Evolutionary conservation across 2,329 filamentous ascomycete species (phyloP).

Genomic region (Aureobasidium namibiae): DNA sequence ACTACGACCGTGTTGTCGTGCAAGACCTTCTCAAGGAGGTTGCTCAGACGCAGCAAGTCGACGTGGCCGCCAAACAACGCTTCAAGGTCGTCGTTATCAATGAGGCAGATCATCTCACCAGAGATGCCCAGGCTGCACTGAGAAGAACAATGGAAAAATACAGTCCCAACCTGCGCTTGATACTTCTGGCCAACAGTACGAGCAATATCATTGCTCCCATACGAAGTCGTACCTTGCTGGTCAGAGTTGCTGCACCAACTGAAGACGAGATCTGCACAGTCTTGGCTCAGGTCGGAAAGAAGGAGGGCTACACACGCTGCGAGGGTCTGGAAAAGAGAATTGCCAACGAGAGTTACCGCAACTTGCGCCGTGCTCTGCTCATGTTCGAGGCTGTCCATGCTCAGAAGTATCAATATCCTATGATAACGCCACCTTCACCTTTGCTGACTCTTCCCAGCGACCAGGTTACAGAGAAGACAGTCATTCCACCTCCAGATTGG

Average conservation of each 20-base stretch:
- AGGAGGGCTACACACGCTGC: slow-evolving; percentile 74
- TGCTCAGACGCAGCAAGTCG: slow-evolving; percentile 98
- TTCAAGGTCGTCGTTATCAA: slow-evolving; percentile 99
- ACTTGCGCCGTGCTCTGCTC: slow-evolving; percentile 77
- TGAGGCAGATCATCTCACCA: slow-evolving; percentile 86
- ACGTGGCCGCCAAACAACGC: slow-evolving; percentile 76
- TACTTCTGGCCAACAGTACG: slow-evolving; percentile 88
- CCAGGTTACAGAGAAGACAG: slow-evolving; percentile 76
- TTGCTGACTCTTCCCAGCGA: slow-evolving; percentile 51
- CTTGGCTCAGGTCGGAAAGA: slow-evolving; percentile 60
- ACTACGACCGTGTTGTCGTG: slow-evolving; percentile 90
- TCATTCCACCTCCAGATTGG: slow-evolving; percentile 94
- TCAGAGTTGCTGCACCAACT: slow-evolving; percentile 82
- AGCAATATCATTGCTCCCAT: slow-evolving; percentile 99
- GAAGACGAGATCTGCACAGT: slow-evolving; percentile 77
- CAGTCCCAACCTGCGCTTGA: slow-evolving; percentile 85
- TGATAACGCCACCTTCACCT: slow-evolving; percentile 24
- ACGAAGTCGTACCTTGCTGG: slow-evolving; percentile 79
- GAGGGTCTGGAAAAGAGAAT: slow-evolving; percentile 73
- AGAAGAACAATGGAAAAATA: slow-evolving; percentile 99
- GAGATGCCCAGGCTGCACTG: slow-evolving; percentile 91
- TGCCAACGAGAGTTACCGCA: slow-evolving; percentile 82
- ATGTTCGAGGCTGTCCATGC: slow-evolving; percentile 98
- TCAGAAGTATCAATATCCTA: slow-evolving; percentile 63
- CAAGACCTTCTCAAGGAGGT: slow-evolving; percentile 96